Evolutionary conservation across 2,329 filamentous ascomycete genomes (phyloP), one percentile per base, ranked within the genome.

Genomic region (Leptographium lundbergii): DNA sequence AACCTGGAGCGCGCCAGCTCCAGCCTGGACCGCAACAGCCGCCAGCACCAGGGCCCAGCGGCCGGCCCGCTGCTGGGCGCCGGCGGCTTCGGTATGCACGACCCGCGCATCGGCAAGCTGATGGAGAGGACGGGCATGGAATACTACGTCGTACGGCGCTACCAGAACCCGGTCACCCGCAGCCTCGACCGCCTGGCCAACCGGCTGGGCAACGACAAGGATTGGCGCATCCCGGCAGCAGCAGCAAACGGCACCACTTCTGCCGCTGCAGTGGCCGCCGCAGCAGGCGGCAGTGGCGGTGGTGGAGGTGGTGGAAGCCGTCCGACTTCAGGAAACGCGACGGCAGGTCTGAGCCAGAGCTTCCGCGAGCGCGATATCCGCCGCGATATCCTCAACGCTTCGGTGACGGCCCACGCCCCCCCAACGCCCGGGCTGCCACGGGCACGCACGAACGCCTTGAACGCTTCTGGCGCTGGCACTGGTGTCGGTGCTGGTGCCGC

Each of bases 1-100:
- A 86, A 88, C 71, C 77, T 90, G 1, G 86, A 89, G 67, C 80
- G 87, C 45, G 86, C 85, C 34, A 87, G 85, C 67, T 88, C 86
- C 4, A 82, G 81, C 63, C 85, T 89, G 54, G 86, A 89, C 64
- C 82, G 83, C 0, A 73, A 80, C 34, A 80, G 84, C 73, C 67
- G 63, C 64, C 67, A 68, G 63, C 68, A 62, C 61, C 24, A 67
- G 63, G 59, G 66, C 60, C 50, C 67, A 62, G 61, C 67, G 57
- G 54, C 66, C 51, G 76, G 73, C 32, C 75, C 78, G 0, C 66
- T 82, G 25, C 74, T 81, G 25, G 77, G 78, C 11, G 78, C 77
- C 3, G 75, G 76, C 6, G 77, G 76, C n/a, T 82, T 81, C 61
- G 81, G 84, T 60, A 76, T 77, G 54, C 73, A 79, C 19, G 85